Base-by-base conservation (phyloP, 2,329 filamentous ascomycete species). In the Lachnellula subtilissima region DNA sequence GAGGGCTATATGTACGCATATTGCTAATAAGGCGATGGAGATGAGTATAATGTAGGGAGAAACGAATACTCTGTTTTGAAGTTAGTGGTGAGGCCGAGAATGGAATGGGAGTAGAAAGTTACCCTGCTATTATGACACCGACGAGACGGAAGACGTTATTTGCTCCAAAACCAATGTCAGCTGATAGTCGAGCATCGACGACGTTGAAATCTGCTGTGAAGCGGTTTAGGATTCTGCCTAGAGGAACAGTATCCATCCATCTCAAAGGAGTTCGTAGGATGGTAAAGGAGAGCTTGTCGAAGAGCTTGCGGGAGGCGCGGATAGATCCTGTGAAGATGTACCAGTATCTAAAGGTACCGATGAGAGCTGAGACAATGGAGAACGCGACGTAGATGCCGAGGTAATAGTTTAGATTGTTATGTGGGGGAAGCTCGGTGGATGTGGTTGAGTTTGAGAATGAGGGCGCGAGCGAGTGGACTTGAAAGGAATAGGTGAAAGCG, bases 191-290 rank as follows among this genome's bases (percentile, higher is more conserved):
- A 6, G 81, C 84, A 71, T 93, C 89, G 49, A 92, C 81, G 42
- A 84, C 79, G 63, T 86, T 83, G 70, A 93, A 91, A 71, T 93
- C 89, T 3, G 86, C 78, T 0, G 88, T 90, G 69, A 92, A 90
- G 2, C 89, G 80, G 71, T 93, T 93, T 19, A 92, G 75, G 39
- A 92, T 82, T 47, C 89, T 82, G 2, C 89, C 89, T 1, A 91
- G 76, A 0, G 89, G 89, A 0, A 91, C 85, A 0, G 88, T 92
- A 67, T 93, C 89, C 39, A 93, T 78, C 87, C 88, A 91, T 58
- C 88, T 78, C n/a, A 92, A 75, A 1, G 87, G 88, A 5, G 88
- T 85, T 17, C 86, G 81, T 3, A 93, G 76, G 11, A 93, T 78
- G 0, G 82, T 78, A 61, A 82, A 84, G 45, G 86, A 82, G 60